Conservation (phyloP, 177 flowering plant genomes). For the Vitis hybrid region DNA sequence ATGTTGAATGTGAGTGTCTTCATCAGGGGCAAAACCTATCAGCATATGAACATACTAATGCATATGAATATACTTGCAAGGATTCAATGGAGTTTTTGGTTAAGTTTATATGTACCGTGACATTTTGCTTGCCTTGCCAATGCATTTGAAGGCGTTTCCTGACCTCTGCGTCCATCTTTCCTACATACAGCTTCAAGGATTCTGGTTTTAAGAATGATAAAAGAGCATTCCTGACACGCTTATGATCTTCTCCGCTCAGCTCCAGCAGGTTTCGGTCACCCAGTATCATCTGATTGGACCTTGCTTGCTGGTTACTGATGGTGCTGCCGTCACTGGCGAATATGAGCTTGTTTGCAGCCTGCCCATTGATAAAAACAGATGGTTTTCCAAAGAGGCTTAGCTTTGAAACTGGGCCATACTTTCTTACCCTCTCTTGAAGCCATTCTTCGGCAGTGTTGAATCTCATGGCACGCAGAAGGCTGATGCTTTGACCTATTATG, state of each 20-base stretch:
- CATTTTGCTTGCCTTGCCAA: slow-evolving; percentile 37
- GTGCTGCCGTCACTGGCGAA: slow-evolving; percentile 21
- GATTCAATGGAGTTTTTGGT: background rate
- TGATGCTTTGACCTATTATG: slow-evolving; percentile 37
- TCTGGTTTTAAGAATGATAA: slow-evolving; percentile 39
- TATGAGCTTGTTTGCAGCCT: slow-evolving; percentile 40
- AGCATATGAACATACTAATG: background rate
- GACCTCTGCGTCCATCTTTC: slow-evolving; percentile 36
- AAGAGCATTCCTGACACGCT: slow-evolving; percentile 34
- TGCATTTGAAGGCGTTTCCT: slow-evolving; percentile 29
- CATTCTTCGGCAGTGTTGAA: slow-evolving; percentile 41
- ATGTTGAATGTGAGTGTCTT: slow-evolving; percentile 52
- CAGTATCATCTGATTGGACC: slow-evolving; percentile 23
- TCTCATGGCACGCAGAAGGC: slow-evolving; percentile 28
- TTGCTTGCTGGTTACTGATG: slow-evolving; percentile 20
- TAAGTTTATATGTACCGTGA: slow-evolving; percentile 23
- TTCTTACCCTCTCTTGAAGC: slow-evolving; percentile 21
- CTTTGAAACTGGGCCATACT: slow-evolving; percentile 43
- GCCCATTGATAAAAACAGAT: slow-evolving; percentile 38
- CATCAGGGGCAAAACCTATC: slow-evolving; percentile 44
- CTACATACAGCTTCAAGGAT: slow-evolving; percentile 36
- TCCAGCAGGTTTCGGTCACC: slow-evolving; percentile 31
- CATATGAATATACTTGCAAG: background rate
- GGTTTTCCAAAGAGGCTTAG: slow-evolving; percentile 38
- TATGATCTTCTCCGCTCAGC: slow-evolving; percentile 40